Conservation (phyloP, 805 yeast genomes). For the Saturnispora zaruensis region DNA sequence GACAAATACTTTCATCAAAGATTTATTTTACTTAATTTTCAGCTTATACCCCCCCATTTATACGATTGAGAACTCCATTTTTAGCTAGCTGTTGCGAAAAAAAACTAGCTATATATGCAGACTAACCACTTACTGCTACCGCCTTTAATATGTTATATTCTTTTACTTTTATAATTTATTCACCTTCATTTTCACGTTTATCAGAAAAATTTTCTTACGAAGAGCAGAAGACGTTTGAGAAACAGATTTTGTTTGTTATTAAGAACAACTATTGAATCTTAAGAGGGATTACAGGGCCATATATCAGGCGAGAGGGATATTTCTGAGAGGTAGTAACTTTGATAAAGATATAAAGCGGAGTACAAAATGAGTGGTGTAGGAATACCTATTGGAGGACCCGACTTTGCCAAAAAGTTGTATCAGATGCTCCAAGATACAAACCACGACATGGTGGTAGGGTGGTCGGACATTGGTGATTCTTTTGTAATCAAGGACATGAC, state of each 20-base stretch:
- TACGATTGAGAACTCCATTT: neutral
- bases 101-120: neutral
- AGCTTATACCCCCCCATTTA: neutral
- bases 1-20: neutral
- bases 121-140: neutral
- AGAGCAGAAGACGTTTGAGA: neutral
- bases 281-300: neutral
- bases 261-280: neutral
- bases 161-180: neutral
- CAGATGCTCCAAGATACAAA: conserved; percentile 78
- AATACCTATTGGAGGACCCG: conserved; percentile 26
- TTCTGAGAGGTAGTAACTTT: neutral
- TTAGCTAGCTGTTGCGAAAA: neutral
- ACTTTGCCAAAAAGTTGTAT: conserved; percentile 69
- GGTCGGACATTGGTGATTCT: conserved; percentile 81
- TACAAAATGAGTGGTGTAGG: neutral
- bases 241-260: neutral
- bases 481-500: conserved; percentile 86
- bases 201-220: neutral
- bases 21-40: neutral
- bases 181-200: neutral
- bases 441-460: conserved; percentile 68
- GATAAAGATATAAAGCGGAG: neutral
- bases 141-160: neutral
- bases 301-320: neutral